Base-by-base conservation (phyloP, 257 asterid genomes). In the Solanum lycopersicoides region DNA sequence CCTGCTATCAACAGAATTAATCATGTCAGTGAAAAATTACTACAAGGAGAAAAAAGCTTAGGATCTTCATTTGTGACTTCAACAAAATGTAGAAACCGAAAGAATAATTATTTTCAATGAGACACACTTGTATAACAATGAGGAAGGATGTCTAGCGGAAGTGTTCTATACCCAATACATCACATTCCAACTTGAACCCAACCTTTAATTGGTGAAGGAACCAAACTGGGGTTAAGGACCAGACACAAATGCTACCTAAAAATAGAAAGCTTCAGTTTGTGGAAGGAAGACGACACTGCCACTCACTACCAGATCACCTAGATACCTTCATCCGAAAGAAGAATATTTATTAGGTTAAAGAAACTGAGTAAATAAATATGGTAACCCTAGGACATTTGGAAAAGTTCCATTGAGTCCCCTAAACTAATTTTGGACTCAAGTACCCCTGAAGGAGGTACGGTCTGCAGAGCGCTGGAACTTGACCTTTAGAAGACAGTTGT, bases 1-100 rank as follows among this genome's bases (percentile, higher is more conserved):
- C 98, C 99, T 97, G 95, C 91, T 87, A 86, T 41, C 86, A 88
- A 90, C 83, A 86, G 37, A 73, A 66, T 80, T 11, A 83, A 80
- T 47, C 85, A 47, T 47, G 85, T 80, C 44, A 80, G 68, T 23
- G 21, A 16, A 50, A 80, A 30, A 47, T 30, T 18, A 80, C 37
- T 15, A 79, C 28, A 30, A 16, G 85, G 44, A 80, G 65, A 45
- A 45, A 30, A 18, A 25, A 44, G 30, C 20, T 45, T 75, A 47
- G 66, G 39, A 47, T 79, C 66, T 28, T 79, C 28, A 45, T 79
- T 80, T 30, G 69, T 30, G 42, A 80, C 69, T 80, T 80, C 9
- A 76, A 80, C 44, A 18, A 30, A 18, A 47, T 47, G 44, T 28
- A 47, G 68, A 28, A 45, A 47, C 37, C 0, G 4, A 50, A 30